These are phyloP conservation scores for Hypocrella siamensis DNA, from an alignment of 2,329 filamentous ascomycete genomes.

Conservation along the genomic window DNA sequence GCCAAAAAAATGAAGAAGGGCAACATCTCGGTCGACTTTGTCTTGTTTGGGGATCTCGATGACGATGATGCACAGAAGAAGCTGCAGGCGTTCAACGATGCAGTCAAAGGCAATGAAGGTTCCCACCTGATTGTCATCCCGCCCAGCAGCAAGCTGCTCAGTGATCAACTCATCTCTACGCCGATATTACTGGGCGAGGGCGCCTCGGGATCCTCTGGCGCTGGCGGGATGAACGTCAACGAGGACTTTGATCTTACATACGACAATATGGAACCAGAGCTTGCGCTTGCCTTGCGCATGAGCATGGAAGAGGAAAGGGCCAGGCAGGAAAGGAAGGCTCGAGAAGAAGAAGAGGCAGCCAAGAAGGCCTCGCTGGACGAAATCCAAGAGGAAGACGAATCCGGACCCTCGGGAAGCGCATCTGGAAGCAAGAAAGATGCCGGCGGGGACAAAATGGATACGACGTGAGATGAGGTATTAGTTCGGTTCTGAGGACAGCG, in stretches of 20 bases:
- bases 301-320: slow-evolving; percentile 97
- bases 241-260: slow-evolving; percentile 65
- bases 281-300: slow-evolving; percentile 89
- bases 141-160: slow-evolving; percentile 80
- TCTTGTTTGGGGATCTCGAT: slow-evolving; percentile 86
- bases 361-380: slow-evolving; percentile 64
- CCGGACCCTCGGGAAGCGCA: slow-evolving; percentile 31
- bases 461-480: slow-evolving; percentile 39
- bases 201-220: slow-evolving; percentile 27
- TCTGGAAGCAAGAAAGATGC: slow-evolving; percentile 20
- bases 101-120: slow-evolving; percentile 80
- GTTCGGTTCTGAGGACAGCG: too few relatives aligned
- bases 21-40: slow-evolving; percentile 84
- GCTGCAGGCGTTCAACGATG: slow-evolving; percentile 83
- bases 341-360: slow-evolving; percentile 56
- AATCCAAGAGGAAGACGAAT: slow-evolving; percentile 67
- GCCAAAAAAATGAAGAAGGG: slow-evolving; percentile 99
- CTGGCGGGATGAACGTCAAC: slow-evolving; percentile 41
- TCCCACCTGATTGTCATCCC: slow-evolving; percentile 84
- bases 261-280: slow-evolving; percentile 80
- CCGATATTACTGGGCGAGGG: slow-evolving; percentile 81
- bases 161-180: slow-evolving; percentile 77
- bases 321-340: slow-evolving; percentile 71
- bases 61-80: slow-evolving; percentile 83
- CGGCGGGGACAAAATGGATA: slow-evolving; percentile 79